These are phyloP conservation scores for Nicotiana tomentosiformis DNA, from an alignment of 257 asterid species.

Conservation along the genomic window DNA sequence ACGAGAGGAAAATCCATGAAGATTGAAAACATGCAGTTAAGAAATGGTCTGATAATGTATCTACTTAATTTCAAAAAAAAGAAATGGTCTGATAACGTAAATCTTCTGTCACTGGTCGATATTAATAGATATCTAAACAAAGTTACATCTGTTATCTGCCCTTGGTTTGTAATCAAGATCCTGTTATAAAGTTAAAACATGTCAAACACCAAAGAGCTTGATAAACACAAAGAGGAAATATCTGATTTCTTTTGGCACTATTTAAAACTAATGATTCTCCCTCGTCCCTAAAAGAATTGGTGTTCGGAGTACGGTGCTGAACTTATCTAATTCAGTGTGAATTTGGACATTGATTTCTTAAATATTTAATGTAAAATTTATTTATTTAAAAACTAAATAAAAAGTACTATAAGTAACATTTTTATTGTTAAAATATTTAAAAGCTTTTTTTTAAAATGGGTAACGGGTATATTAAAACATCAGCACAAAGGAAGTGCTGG, in stretches of 20 bases:
- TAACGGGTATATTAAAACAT: too few relatives aligned
- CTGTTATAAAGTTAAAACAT: background rate
- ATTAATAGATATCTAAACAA: background rate
- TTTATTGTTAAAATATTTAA: background rate
- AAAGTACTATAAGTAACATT: background rate
- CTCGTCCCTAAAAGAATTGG: background rate
- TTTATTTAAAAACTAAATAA: background rate
- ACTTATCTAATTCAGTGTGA: background rate
- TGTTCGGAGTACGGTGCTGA: background rate
- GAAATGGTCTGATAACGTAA: background rate
- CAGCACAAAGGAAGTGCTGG: too few relatives aligned
- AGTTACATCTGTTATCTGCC: background rate
- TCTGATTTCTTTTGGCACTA: background rate
- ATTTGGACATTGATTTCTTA: background rate
- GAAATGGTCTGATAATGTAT: background rate
- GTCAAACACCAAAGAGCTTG: background rate
- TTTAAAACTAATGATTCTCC: background rate
- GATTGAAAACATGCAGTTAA: background rate
- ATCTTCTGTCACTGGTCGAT: background rate
- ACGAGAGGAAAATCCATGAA: constrained; percentile 1
- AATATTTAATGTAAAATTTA: background rate
- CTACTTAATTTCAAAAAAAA: too few relatives aligned
- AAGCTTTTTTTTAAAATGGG: background rate
- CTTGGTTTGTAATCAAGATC: background rate
- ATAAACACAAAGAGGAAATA: background rate